A percentile compares a stretch with the other conserved stretches of the same genome.
These are phyloP conservation scores for Cunninghamia lanceolata DNA, from an alignment of 75 land plant genomes.

Conservation along the genomic window DNA sequence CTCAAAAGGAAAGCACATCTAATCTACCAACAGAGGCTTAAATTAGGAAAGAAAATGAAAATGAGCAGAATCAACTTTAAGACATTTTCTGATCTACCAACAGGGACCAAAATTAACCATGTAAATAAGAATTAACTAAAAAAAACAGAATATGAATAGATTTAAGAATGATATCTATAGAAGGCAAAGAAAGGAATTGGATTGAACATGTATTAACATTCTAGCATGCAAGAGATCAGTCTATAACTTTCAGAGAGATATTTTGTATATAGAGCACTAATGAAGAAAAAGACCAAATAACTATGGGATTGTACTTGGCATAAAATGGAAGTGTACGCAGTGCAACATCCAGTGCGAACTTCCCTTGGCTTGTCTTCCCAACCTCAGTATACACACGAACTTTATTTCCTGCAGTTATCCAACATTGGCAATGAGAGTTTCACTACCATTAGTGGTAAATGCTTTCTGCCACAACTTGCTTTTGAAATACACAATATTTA, in stretches of 20 bases:
- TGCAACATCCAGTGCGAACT: constrained; percentile 90
- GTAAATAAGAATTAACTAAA: neutral
- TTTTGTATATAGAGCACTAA: too few relatives aligned
- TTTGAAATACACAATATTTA: neutral
- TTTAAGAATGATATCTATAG: neutral
- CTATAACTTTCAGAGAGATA: neutral
- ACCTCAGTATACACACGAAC: constrained; percentile 87
- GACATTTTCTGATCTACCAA: neutral
- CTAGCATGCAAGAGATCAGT: neutral
- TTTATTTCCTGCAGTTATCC: constrained; percentile 46
- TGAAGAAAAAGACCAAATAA: neutral
- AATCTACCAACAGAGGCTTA: neutral
- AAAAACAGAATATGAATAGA: neutral
- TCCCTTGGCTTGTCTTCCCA: constrained; percentile 85
- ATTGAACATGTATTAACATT: neutral
- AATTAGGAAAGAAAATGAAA: neutral
- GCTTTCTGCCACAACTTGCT: neutral
- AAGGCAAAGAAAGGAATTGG: neutral
- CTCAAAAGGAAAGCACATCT: neutral
- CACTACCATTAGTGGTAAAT: neutral
- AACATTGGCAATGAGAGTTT: neutral
- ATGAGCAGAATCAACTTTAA: neutral
- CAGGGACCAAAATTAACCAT: neutral
- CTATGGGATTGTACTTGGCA: constrained; percentile 23
- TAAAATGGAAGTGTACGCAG: constrained; percentile 75